These are phyloP conservation scores for Plectosphaerella cucumerina DNA, from an alignment of 2,329 filamentous ascomycete species.

Conservation along the genomic window DNA sequence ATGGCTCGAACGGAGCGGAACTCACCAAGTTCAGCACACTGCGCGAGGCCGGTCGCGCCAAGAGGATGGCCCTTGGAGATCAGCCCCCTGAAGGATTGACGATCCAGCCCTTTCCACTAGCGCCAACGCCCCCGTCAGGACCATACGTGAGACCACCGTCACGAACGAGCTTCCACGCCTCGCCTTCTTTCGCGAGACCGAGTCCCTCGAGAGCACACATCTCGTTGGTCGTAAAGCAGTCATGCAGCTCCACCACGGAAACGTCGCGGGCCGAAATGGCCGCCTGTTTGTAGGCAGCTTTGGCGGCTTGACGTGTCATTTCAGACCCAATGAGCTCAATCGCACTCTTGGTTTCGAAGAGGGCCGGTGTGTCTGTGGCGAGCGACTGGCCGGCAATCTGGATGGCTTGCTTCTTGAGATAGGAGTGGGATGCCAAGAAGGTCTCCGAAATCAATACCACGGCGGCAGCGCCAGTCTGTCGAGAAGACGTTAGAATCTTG, in stretches of 20 bases:
- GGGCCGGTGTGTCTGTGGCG: constrained; percentile 10
- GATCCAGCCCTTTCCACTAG: constrained; percentile 15
- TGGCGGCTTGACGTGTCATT: constrained; percentile 19
- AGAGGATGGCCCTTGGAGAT: constrained; percentile 25
- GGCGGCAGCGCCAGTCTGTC: constrained; percentile 11
- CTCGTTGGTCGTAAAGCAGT: constrained; percentile 24
- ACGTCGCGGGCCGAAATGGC: constrained; percentile 13
- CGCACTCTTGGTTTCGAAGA: constrained; percentile 10
- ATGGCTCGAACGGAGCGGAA: no score
- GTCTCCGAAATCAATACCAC: constrained; percentile 14
- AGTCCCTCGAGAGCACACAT: constrained; percentile 18
- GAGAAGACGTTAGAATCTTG: constrained; percentile 1
- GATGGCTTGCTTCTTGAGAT: constrained; percentile 12
- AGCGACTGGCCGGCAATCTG: constrained; percentile 16
- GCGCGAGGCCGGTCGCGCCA: constrained; percentile 22
- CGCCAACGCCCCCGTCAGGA: neutral
- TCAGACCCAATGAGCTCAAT: constrained; percentile 23
- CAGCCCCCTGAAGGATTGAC: constrained; percentile 21
- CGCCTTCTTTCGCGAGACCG: constrained; percentile 16
- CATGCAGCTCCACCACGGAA: constrained; percentile 20
- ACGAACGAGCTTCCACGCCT: constrained; percentile 17
- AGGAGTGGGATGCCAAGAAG: constrained; percentile 12
- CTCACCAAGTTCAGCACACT: constrained; percentile 19
- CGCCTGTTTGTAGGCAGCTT: constrained; percentile 16
- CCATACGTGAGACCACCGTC: constrained; percentile 17